These are phyloP conservation scores for Auriscalpium microsporum DNA, from an alignment of 768 basidiomycete genomes.

Conservation along the genomic window DNA sequence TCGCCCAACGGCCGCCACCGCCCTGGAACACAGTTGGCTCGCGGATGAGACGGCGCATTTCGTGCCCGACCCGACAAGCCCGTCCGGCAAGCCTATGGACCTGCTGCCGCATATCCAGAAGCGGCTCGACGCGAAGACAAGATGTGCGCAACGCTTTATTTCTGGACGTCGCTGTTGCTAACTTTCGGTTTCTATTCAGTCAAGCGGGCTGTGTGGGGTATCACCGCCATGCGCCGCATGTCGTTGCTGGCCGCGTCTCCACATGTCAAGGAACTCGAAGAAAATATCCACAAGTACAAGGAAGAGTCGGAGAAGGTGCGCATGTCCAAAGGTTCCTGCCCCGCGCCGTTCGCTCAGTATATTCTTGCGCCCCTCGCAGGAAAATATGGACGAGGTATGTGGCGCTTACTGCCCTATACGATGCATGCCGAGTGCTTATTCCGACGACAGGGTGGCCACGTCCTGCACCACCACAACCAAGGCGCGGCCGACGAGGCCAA, in stretches of 20 bases:
- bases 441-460: background rate
- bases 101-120: slow-evolving; percentile 85
- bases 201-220: slow-evolving; percentile 81
- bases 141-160: slow-evolving; percentile 6
- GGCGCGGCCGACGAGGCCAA: background rate
- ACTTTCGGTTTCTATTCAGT: slow-evolving; percentile 35
- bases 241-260: slow-evolving; percentile 41
- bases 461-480: slow-evolving; percentile 12
- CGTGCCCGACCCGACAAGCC: slow-evolving; percentile 51
- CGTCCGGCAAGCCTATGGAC: slow-evolving; percentile 58
- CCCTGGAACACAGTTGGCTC: slow-evolving; percentile 78
- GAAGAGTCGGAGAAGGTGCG: slow-evolving; percentile 68
- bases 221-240: slow-evolving; percentile 82
- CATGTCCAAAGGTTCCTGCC: background rate
- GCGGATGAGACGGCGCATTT: slow-evolving; percentile 60
- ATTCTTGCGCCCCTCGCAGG: slow-evolving; percentile 3
- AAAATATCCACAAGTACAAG: slow-evolving; percentile 61
- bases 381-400: slow-evolving; percentile 19
- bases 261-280: slow-evolving; percentile 43
- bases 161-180: background rate
- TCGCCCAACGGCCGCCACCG: slow-evolving; percentile 73
- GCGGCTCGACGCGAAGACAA: slow-evolving; percentile 71
- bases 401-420: background rate
- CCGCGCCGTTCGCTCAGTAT: background rate
- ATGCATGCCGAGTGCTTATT: background rate